These are phyloP conservation scores for Coemansia sp. DNA, from an alignment of 192 early-diverging fungal species.

Conservation along the genomic window DNA sequence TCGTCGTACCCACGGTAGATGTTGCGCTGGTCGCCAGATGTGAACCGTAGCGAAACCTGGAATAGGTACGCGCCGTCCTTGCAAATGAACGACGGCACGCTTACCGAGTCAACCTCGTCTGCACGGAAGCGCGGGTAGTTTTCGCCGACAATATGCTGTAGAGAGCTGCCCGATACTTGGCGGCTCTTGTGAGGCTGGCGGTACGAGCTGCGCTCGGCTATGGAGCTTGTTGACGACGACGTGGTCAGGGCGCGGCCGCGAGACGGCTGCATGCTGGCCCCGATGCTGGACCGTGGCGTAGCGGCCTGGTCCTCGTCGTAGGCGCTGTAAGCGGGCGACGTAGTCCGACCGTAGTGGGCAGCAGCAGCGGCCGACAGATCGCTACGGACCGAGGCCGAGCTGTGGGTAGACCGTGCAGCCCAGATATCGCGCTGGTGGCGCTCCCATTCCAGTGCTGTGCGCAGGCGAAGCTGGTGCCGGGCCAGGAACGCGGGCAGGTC, in stretches of 20 bases:
- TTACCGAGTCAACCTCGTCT: slow-evolving; percentile 46
- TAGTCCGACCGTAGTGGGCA: not conserved
- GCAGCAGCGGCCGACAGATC: slow-evolving; percentile 7
- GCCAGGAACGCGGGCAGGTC: slow-evolving; percentile 58
- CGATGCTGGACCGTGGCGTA: slow-evolving; percentile 22
- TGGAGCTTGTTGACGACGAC: slow-evolving; percentile 43
- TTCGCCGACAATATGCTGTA: slow-evolving; percentile 39
- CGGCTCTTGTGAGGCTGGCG: slow-evolving; percentile 36
- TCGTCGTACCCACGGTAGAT: slow-evolving; percentile 73
- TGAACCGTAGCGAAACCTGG: slow-evolving; percentile 53
- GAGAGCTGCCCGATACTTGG: slow-evolving; percentile 42
- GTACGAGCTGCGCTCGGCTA: slow-evolving; percentile 44
- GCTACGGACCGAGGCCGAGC: slow-evolving; percentile 26
- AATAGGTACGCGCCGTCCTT: slow-evolving; percentile 71
- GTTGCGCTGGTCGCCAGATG: slow-evolving; percentile 53
- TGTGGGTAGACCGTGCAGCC: slow-evolving; percentile 23
- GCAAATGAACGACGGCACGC: slow-evolving; percentile 60
- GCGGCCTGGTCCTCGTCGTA: slow-evolving; percentile 25
- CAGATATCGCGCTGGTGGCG: slow-evolving; percentile 51
- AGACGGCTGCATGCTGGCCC: slow-evolving; percentile 4
- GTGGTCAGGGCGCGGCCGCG: slow-evolving; percentile 40
- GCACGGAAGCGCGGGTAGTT: slow-evolving; percentile 33
- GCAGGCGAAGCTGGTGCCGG: slow-evolving; percentile 34
- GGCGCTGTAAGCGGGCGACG: slow-evolving; percentile 17
- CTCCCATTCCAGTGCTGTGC: slow-evolving; percentile 53